A percentile compares a stretch with the other conserved stretches of the same genome.
Conservation (phyloP, 495 filamentous ascomycete genomes). For the Penicillium soppii region DNA sequence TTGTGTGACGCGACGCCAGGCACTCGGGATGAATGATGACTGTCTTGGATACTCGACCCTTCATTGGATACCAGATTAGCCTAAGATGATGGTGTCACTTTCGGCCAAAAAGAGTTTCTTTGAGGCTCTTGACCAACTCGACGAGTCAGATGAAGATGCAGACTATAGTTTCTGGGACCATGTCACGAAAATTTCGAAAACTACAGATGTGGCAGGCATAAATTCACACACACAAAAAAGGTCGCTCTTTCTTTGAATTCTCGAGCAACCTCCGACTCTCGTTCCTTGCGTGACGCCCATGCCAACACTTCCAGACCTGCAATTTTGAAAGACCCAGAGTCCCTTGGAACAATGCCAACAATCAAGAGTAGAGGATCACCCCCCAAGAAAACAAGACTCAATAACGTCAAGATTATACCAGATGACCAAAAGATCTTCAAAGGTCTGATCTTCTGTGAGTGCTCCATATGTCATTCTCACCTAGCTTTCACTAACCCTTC, state of each 20-base stretch:
- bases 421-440: slow-evolving; percentile 66
- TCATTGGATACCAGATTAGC: slow-evolving; percentile 17
- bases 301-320: not conserved
- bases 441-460: slow-evolving; percentile 59
- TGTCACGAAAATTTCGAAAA: no score
- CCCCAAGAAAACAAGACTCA: slow-evolving; percentile 28
- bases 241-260: not conserved
- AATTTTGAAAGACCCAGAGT: slow-evolving; percentile 7
- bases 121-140: slow-evolving; percentile 43
- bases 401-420: slow-evolving; percentile 44
- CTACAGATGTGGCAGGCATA: no score
- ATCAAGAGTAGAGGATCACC: slow-evolving; percentile 11
- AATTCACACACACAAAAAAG: not conserved
- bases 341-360: slow-evolving; percentile 20
- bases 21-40: slow-evolving; percentile 12
- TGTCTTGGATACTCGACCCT: not conserved
- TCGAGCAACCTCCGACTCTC: slow-evolving; percentile 18
- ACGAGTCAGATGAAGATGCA: slow-evolving; percentile 36
- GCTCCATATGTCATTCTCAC: not conserved
- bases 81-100: slow-evolving; percentile 17
- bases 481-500: slow-evolving; percentile 1
- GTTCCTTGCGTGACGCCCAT: not conserved
- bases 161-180: slow-evolving; percentile 14
- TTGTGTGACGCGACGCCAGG: not conserved
- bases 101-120: slow-evolving; percentile 46